A percentile compares a stretch with the other conserved stretches of the same genome.
Conservation (phyloP, 139 green algal species). For the Haematococcus lacustris region DNA sequence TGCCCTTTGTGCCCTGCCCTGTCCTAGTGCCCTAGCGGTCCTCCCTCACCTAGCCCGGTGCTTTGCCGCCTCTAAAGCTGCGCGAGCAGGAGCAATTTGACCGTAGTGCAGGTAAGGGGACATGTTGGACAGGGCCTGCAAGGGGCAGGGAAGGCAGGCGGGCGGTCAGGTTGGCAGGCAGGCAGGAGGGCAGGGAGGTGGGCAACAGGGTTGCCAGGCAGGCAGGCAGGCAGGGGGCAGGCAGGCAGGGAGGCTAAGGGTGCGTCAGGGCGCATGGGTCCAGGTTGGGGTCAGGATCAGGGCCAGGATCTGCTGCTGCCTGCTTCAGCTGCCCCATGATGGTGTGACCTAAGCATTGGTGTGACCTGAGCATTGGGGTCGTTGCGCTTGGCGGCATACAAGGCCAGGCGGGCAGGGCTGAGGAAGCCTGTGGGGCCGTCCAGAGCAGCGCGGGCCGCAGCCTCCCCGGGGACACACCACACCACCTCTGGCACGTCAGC, state of each 20-base stretch:
- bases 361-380: too few relatives aligned
- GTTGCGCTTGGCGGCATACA: constrained; percentile 81
- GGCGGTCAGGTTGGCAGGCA: not conserved
- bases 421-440: constrained; percentile 67
- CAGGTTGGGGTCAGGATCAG: too few relatives aligned
- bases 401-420: constrained; percentile 45
- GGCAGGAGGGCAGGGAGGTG: too few relatives aligned
- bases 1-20: too few relatives aligned
- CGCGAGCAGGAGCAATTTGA: constrained; percentile 65
- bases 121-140: constrained; percentile 64
- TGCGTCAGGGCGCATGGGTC: too few relatives aligned
- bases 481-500: constrained; percentile 77
- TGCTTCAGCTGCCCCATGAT: too few relatives aligned
- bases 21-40: too few relatives aligned
- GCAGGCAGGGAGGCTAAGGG: too few relatives aligned
- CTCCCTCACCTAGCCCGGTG: constrained; percentile 45
- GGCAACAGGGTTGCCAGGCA: too few relatives aligned
- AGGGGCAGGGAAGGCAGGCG: not conserved
- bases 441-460: constrained; percentile 37
- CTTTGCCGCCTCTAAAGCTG: constrained; percentile 77
- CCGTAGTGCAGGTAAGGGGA: constrained; percentile 92
- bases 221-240: too few relatives aligned
- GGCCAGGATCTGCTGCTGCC: too few relatives aligned
- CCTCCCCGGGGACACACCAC: constrained; percentile 68
- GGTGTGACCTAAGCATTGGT: too few relatives aligned